Conservation (phyloP, 352 stramenopile species). For the Pythium scleroteichum region DNA sequence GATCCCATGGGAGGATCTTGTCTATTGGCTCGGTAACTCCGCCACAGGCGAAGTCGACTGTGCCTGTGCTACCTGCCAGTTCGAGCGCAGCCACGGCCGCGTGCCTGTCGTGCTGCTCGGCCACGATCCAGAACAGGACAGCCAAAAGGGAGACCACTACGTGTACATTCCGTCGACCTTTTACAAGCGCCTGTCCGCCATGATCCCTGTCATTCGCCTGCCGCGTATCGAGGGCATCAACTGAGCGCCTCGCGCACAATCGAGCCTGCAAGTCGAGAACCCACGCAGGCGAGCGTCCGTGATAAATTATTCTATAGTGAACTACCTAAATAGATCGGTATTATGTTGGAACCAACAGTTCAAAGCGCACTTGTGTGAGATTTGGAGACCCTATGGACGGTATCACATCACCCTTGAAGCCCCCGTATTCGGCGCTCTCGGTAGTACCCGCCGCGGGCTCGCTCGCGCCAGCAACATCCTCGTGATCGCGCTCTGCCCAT, state of each 20-base stretch:
- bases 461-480: too few relatives aligned
- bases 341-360: too few relatives aligned
- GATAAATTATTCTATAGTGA: not conserved
- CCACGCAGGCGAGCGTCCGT: too few relatives aligned
- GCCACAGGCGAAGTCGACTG: constrained; percentile 26
- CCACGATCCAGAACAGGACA: not conserved
- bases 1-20: constrained; percentile 27
- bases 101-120: constrained; percentile 2
- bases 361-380: too few relatives aligned
- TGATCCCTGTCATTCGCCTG: constrained; percentile 10
- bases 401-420: too few relatives aligned
- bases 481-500: too few relatives aligned
- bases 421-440: too few relatives aligned
- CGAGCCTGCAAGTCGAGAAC: not conserved
- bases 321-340: too few relatives aligned
- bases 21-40: constrained; percentile 28
- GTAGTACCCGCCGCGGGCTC: too few relatives aligned
- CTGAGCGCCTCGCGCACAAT: not conserved
- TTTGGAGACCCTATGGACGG: too few relatives aligned
- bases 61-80: constrained; percentile 11
- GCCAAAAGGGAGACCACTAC: constrained; percentile 20
- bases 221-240: constrained; percentile 19
- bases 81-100: constrained; percentile 12
- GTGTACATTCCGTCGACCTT: constrained; percentile 32
- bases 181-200: constrained; percentile 14